Evolutionary conservation across 2,329 filamentous ascomycete species (phyloP), one percentile per base, ranked within the genome.

Genomic region (Lecanoromycetidae sp.): DNA sequence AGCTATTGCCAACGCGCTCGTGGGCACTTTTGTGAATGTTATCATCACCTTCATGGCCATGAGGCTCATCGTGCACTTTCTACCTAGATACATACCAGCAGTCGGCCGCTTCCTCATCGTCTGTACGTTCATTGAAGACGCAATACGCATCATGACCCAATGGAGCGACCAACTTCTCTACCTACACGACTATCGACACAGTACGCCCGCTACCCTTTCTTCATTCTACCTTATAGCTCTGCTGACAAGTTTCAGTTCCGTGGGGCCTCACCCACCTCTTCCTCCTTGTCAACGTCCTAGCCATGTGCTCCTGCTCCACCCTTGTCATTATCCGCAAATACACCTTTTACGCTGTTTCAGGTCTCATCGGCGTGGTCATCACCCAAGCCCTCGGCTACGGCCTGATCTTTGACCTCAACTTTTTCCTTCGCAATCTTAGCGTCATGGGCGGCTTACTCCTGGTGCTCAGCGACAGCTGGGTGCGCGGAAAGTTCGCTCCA

Each of bases 341-440:
- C 72, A 91, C 87, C 56, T 90, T 94, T 67, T 90, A 87, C 66
- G 91, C 90, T 50, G 91, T 96, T 50, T 79, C 72, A 52, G 91
- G 90, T 53, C 83, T 98, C 54, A 84, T 95, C 64, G 83, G 72
- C 44, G 91, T 98, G 44, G 90, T 98, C 44, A 67, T 98, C 53
- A 82, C 87, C 27, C 91, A 98, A 69, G 91, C 90, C 17, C 77
- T 98, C 47, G 91, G 91, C 58, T 98, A 98, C 65, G 91, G 91
- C 50, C 77, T 98, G 53, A 94, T 98, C 66, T 96, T 98, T 66
- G 91, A 98, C 67, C 78, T 96, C 62, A 98, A 96, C 79, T 98
- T 98, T 76, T 98, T 98, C 80, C 83, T 98, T 55, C 88, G 91
- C 69, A 98, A 98, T 65, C 75, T 98, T 52, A 94, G 87, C 55